phyloP scores from a whole-genome alignment of 2,329 filamentous ascomycete genomes.

The Talaromyces islandicus region DNA sequence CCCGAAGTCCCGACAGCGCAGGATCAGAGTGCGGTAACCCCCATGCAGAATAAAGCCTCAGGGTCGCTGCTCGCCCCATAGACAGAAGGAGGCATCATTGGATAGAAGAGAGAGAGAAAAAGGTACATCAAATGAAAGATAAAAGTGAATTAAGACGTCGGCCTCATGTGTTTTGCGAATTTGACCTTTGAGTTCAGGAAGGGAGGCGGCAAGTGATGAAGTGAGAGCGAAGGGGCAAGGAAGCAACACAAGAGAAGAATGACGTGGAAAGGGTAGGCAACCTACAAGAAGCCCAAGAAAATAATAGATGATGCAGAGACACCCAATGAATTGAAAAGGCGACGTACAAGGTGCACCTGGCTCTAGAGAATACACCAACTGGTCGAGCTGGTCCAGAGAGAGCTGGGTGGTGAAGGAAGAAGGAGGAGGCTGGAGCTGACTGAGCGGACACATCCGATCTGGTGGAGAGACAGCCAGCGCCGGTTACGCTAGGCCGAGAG shows the following conservation, averaged over 20 bases:
- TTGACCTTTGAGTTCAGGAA: slow-evolving; percentile 2
- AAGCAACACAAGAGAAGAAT: slow-evolving; percentile 12
- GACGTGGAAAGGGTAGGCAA: slow-evolving; percentile 28
- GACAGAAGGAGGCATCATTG: not conserved
- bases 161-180: not conserved
- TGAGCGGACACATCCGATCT: not conserved
- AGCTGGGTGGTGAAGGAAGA: not conserved
- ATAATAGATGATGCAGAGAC: slow-evolving; percentile 13
- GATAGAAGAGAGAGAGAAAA: slow-evolving; percentile 3
- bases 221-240: slow-evolving; percentile 1
- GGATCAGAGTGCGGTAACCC: not conserved
- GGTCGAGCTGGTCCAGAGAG: not conserved
- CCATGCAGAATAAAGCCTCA: not conserved
- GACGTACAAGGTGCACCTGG: not conserved
- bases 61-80: not conserved
- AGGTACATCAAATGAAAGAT: not conserved
- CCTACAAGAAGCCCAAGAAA: slow-evolving; percentile 37
- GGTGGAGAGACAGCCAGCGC: not conserved
- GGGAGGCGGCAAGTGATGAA: slow-evolving; percentile 6
- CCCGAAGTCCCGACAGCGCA: not conserved
- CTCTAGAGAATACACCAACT: not conserved
- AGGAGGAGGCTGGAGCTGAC: not conserved
- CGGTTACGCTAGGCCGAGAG: not conserved
- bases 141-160: not conserved
- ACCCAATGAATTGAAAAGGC: slow-evolving; percentile 9